Base-by-base conservation (phyloP, 208 protist genomes). In the Novymonas esmeraldas region DNA sequence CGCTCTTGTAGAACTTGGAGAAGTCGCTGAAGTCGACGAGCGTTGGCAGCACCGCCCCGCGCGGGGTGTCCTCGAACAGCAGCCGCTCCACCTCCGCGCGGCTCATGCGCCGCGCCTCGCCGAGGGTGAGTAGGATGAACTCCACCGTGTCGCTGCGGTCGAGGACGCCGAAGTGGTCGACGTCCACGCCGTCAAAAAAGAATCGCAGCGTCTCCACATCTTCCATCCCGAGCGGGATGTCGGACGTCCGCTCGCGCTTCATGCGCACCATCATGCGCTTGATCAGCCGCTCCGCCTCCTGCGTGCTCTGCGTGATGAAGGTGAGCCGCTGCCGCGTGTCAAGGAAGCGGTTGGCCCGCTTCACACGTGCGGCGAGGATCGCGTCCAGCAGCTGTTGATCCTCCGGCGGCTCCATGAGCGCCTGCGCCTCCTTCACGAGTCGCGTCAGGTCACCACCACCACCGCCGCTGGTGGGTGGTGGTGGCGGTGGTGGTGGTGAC, bases 11-110 rank as follows among this genome's bases (percentile, higher is more conserved):
- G 59, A 92, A 89, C 71, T 78, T 88, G 14, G 69, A 73, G 50
- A 92, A 89, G 66, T 89, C 85, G 61, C 79, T 85, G 69, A 92
- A 92, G 65, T 92, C 82, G 0, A 92, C 76, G 22, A 89, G 39
- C 42, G 63, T 64, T 9, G 85, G 82, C 41, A 79, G 60, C 44
- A 29, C 22, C 2, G 38, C 42, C 36, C 46, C 57, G 38, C 24
- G 11, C 26, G 34, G 56, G 18, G 59, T 28, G 11, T 73, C 74
- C 4, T 81, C 70, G 31, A 85, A 85, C 18, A 71, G 51, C 24
- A 88, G 45, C 22, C 58, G 11, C 54, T 89, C 72, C 22, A 89
- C 77, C 26, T 81, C 68, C 11, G 49, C 42, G 24, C 79, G 70
- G 18, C 58, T 67, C 64, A 89, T 76, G 39, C 18, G 28, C 29